Percentiles rank a stretch among this genome's conserved stretches.
Conservation (phyloP, 345 rosid genomes). For the Nasturtium officinale region DNA sequence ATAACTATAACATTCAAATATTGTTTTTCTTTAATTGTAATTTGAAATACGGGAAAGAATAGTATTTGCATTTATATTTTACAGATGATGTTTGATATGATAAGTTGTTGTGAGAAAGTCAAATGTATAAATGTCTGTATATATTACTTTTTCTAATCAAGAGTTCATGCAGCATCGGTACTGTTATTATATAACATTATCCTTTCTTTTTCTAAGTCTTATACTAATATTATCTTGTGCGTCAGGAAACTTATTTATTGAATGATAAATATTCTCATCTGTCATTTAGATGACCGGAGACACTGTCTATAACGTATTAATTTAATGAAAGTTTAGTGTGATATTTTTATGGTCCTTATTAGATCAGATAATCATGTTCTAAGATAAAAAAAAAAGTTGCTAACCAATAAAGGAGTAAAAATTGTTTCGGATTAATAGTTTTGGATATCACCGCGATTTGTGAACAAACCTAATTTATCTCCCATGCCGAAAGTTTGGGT, state of each 20-base stretch:
- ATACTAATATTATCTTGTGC: slow-evolving; percentile 6
- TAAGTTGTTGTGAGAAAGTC: background rate
- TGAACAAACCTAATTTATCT: background rate
- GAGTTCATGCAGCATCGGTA: background rate
- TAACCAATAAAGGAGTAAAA: background rate
- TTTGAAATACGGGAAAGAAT: background rate
- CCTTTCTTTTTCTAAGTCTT: background rate
- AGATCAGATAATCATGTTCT: background rate
- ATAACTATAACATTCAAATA: no score
- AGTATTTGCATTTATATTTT: background rate
- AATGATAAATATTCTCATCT: background rate
- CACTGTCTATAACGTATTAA: background rate
- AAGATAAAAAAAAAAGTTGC: background rate
- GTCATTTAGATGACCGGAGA: slow-evolving; percentile 1
- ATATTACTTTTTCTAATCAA: background rate
- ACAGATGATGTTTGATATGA: background rate
- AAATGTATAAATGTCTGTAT: background rate
- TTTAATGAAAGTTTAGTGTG: background rate
- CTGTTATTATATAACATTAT: background rate
- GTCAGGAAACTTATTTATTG: background rate
- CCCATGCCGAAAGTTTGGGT: background rate
- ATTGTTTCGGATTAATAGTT: background rate
- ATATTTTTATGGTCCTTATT: background rate
- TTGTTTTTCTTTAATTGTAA: no score
- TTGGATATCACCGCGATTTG: background rate